These are phyloP conservation scores for Fistulifera pelliculosa DNA, from an alignment of 108 stramenopile genomes.

Conservation along the genomic window DNA sequence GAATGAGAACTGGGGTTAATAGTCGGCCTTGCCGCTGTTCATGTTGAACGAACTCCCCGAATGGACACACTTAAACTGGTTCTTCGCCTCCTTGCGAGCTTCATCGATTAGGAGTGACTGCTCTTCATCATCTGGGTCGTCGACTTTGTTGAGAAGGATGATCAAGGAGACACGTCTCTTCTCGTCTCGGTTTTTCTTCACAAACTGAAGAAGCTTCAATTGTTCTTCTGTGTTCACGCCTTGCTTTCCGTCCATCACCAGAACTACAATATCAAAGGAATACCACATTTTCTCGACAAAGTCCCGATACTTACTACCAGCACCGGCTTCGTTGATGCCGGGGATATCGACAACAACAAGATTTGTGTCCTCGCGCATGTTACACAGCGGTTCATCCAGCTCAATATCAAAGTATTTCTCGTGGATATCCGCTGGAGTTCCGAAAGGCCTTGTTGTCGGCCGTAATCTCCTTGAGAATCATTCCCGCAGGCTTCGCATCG, in stretches of 20 bases:
- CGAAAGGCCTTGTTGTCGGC: too few species aligned
- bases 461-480: too few species aligned
- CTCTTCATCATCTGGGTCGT: conserved; percentile 25
- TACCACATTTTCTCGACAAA: conserved; percentile 22
- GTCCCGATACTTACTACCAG: conserved; percentile 11
- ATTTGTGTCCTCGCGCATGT: conserved; percentile 12
- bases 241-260: conserved; percentile 24
- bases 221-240: conserved; percentile 37
- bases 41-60: background rate
- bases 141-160: conserved; percentile 27
- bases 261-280: conserved; percentile 20
- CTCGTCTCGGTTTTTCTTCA: conserved; percentile 7
- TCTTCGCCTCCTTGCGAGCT: conserved; percentile 8
- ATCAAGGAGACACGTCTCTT: conserved; percentile 20
- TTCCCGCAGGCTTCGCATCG: too few species aligned
- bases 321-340: conserved; percentile 18
- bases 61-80: conserved; percentile 11
- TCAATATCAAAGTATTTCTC: too few species aligned
- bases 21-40: too few species aligned
- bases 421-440: too few species aligned
- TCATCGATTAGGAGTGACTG: conserved; percentile 11
- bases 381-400: conserved; percentile 9
- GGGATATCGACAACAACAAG: conserved; percentile 28
- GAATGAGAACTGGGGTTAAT: conserved; percentile 12
- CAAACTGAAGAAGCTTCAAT: conserved; percentile 18